These are phyloP conservation scores for Chenopodium formosanum DNA, from an alignment of 148 eudicot species.

Conservation along the genomic window DNA sequence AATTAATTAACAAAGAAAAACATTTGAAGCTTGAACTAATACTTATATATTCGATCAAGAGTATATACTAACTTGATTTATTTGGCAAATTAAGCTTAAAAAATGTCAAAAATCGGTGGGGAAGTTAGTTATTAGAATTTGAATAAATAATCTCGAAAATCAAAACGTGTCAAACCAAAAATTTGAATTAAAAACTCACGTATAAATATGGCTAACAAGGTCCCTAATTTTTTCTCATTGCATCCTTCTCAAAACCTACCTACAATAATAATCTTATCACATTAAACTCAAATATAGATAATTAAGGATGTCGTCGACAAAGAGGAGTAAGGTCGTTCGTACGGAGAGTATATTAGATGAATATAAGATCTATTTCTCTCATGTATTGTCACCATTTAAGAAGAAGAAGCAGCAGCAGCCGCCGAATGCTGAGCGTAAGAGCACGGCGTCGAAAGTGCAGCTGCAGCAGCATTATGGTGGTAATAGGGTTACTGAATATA, in stretches of 20 bases:
- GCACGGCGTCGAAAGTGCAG: not conserved
- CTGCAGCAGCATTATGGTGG: not conserved
- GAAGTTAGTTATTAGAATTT: not conserved
- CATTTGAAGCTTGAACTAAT: not conserved
- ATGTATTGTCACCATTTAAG: conserved; percentile 27
- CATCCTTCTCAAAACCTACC: not conserved
- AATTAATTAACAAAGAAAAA: not conserved
- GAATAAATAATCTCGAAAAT: not conserved
- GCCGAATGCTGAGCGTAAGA: not conserved
- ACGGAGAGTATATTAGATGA: conserved; percentile 32
- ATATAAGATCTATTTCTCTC: conserved; percentile 24
- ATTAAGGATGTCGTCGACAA: conserved; percentile 4
- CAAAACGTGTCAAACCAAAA: not conserved
- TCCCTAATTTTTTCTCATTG: not conserved
- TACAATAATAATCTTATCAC: not conserved
- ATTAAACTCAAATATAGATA: not conserved
- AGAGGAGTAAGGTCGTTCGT: conserved; percentile 17
- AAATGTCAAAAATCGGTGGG: not conserved
- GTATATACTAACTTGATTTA: not conserved
- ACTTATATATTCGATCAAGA: not conserved
- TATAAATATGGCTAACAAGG: not conserved
- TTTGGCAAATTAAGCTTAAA: not conserved
- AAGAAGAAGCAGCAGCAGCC: conserved; percentile 3
- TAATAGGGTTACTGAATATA: not conserved
- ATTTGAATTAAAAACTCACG: not conserved